Evolutionary conservation across 306 rosid species (phyloP), one percentile per base, ranked within the genome.

Genomic region (Echinosophora koreensis): DNA sequence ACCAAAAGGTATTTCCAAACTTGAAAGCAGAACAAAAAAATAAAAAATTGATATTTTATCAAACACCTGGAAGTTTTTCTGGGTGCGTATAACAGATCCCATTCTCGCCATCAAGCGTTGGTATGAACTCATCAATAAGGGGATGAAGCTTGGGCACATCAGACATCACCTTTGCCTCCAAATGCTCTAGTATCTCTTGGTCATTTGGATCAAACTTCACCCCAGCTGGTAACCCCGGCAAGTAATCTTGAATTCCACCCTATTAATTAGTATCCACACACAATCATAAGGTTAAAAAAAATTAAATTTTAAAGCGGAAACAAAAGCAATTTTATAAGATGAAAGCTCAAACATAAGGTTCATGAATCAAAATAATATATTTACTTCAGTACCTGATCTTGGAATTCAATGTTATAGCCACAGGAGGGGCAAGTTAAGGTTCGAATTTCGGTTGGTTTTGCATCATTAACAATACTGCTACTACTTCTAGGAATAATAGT

Each of bases 41-140:
- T 0, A 22, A 22, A 22, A 22, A 22, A 22, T 22, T 22, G 22
- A 44, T 13, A 5, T 3, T 11, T 6, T 11, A 66, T 28, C 3
- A 42, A 5, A 51, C 3, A 92, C 98, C 97, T 80, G 98, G 98
- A 5, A 93, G 81, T 52, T 88, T 91, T 82, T 93, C 91, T 35
- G 97, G 98, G 78, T 95, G 99, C 0, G 97, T 95, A 37, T 90
- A 95, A 79, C 99, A 95, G 59, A 95, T 95, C 15, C 98, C 98
- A 65, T 93, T 86, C 68, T 86, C 96, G 3, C 91, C 97, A 17
- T 89, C 87, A 68, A 93, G 94, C 0, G 97, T 91, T 52, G 93
- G 93, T 63, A 93, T 93, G 85, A 93, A 93, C 57, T 91, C 86
- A 87, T 89, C 90, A 49, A 91, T 89, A 2, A 93, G 92, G 1